Conservation (phyloP, 2,329 filamentous ascomycete genomes). For the Fusarium lyarnte region DNA sequence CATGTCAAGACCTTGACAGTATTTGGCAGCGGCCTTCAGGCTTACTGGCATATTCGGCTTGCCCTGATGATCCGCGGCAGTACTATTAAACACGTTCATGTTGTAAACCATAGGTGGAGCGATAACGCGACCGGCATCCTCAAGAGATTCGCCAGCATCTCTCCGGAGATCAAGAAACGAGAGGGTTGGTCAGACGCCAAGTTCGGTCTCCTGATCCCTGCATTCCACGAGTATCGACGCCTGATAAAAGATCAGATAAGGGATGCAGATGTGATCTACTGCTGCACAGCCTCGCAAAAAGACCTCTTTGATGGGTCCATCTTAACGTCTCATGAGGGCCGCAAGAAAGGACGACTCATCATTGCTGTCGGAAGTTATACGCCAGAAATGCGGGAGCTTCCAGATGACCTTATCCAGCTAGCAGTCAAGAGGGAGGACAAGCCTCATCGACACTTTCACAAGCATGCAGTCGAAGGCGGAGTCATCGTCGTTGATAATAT, state of each 20-base stretch:
- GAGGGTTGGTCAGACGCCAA: slow-evolving; percentile 74
- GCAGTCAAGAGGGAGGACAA: slow-evolving; percentile 59
- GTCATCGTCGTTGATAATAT: slow-evolving; percentile 80
- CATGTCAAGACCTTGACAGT: slow-evolving; percentile 80
- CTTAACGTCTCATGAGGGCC: slow-evolving; percentile 76
- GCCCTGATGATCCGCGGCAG: slow-evolving; percentile 76
- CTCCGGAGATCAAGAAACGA: slow-evolving; percentile 55
- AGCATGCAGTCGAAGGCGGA: slow-evolving; percentile 70
- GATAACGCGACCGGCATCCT: slow-evolving; percentile 64
- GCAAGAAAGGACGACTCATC: slow-evolving; percentile 76
- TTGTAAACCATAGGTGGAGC: slow-evolving; percentile 80
- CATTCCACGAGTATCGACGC: slow-evolving; percentile 73
- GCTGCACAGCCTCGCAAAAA: slow-evolving; percentile 80
- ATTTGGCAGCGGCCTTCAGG: slow-evolving; percentile 89
- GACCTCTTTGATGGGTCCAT: slow-evolving; percentile 80
- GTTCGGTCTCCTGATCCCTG: slow-evolving; percentile 74
- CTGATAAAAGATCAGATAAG: slow-evolving; percentile 76
- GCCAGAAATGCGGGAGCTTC: slow-evolving; percentile 82
- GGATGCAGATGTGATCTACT: slow-evolving; percentile 84
- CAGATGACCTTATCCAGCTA: slow-evolving; percentile 77
- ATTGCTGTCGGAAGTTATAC: slow-evolving; percentile 77
- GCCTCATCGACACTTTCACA: slow-evolving; percentile 70
- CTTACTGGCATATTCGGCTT: slow-evolving; percentile 92
- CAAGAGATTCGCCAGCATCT: slow-evolving; percentile 57
- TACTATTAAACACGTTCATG: slow-evolving; percentile 81